These are phyloP conservation scores for Durio zibethinus DNA, from an alignment of 345 rosid genomes.

Conservation along the genomic window DNA sequence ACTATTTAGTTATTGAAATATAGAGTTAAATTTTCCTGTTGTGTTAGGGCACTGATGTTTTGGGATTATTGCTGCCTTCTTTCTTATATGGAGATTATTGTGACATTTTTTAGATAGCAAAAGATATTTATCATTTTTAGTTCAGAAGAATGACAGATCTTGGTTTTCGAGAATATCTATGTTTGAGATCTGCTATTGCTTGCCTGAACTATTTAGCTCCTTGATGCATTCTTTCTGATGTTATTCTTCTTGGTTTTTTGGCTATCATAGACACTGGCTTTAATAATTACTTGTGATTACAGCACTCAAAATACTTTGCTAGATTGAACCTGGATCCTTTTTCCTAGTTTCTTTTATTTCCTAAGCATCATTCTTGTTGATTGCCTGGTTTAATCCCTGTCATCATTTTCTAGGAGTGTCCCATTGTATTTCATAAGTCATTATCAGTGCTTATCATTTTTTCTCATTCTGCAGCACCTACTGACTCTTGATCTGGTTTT, in stretches of 20 bases:
- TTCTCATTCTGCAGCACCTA: neutral
- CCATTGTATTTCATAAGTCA: neutral
- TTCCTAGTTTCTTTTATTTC: neutral
- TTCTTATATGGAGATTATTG: neutral
- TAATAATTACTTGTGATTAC: neutral
- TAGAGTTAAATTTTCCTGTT: neutral
- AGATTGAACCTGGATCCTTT: neutral
- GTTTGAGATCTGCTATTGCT: neutral
- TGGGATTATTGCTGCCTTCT: neutral
- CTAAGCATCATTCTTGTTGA: neutral
- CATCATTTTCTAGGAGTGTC: neutral
- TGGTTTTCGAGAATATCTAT: neutral
- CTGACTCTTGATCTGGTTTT: neutral
- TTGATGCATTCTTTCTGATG: neutral
- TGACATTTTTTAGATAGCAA: neutral
- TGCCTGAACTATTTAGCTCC: neutral
- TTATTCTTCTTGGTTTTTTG: neutral
- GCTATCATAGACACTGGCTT: neutral
- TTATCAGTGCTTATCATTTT: neutral
- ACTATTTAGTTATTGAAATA: neutral
- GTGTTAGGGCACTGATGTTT: neutral
- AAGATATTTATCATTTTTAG: neutral
- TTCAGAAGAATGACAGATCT: neutral
- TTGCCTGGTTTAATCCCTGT: neutral
- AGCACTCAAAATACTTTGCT: neutral